Percentiles rank a stretch among this genome's conserved stretches.
Evolutionary conservation across 2,329 filamentous ascomycete genomes (phyloP).

Genomic region (Talaromyces sp.): DNA sequence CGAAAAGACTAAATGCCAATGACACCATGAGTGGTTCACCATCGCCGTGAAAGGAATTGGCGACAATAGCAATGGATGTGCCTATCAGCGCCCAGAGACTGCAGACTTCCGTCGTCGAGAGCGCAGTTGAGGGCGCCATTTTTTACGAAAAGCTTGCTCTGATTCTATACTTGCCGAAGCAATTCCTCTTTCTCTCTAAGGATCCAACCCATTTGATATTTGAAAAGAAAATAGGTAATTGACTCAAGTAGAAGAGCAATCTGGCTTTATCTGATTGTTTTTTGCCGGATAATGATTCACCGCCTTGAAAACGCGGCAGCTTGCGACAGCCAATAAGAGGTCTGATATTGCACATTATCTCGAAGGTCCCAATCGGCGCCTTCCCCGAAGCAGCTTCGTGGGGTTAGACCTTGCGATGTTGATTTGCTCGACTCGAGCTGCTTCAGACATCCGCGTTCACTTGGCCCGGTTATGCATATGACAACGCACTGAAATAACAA

Average conservation of each 20-base stretch:
- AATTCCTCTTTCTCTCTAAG: not conserved
- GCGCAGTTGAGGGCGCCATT: slow-evolving; percentile 36
- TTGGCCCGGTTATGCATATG: not conserved
- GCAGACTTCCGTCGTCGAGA: slow-evolving; percentile 55
- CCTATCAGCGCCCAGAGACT: slow-evolving; percentile 62
- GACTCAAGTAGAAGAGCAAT: slow-evolving; percentile 23
- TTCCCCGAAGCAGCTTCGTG: slow-evolving; percentile 16
- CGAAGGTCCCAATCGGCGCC: not conserved
- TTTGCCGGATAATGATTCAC: slow-evolving; percentile 22
- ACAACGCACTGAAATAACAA: not conserved
- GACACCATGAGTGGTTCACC: slow-evolving; percentile 88
- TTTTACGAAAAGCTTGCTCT: not conserved
- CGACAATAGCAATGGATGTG: slow-evolving; percentile 68
- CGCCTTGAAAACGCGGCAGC: slow-evolving; percentile 21
- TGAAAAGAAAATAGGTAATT: not conserved
- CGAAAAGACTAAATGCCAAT: slow-evolving; percentile 78
- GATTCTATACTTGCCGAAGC: not conserved
- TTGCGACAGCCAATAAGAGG: not conserved
- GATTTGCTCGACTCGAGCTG: not conserved
- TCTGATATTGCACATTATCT: slow-evolving; percentile 12
- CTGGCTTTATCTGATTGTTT: slow-evolving; percentile 28
- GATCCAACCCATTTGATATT: not conserved
- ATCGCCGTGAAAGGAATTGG: slow-evolving; percentile 76
- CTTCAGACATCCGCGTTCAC: not conserved
- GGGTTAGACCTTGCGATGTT: not conserved